A percentile compares a stretch with the other conserved stretches of the same genome.
phyloP scores from a whole-genome alignment of 768 basidiomycete genomes.

The Podaxis mareebaensis region DNA sequence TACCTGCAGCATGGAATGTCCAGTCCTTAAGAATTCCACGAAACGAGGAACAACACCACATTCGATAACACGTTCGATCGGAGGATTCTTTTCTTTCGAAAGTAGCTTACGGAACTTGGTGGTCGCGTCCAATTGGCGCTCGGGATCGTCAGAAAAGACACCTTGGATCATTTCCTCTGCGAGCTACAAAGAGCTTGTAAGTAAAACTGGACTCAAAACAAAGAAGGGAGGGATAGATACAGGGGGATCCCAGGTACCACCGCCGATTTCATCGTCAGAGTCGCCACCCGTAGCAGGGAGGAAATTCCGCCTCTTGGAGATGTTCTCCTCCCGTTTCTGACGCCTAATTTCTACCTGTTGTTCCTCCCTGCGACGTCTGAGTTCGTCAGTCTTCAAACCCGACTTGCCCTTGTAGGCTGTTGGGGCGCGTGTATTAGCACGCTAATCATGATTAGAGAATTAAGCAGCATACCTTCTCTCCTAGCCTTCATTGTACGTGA shows the following conservation, averaged over 20 bases:
- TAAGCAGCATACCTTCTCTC: slow-evolving; percentile 58
- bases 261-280: slow-evolving; percentile 87
- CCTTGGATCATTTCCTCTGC: slow-evolving; percentile 91
- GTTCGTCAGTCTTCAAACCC: slow-evolving; percentile 86
- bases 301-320: slow-evolving; percentile 96
- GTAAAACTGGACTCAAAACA: slow-evolving; percentile 16
- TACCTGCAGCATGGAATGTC: slow-evolving; percentile 85
- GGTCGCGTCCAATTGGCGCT: slow-evolving; percentile 94
- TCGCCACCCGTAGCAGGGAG: slow-evolving; percentile 72
- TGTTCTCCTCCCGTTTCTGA: slow-evolving; percentile 98
- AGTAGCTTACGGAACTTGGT: slow-evolving; percentile 98
- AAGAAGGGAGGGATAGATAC: slow-evolving; percentile 42
- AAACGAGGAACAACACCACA: slow-evolving; percentile 97
- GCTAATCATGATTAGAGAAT: slow-evolving; percentile 28
- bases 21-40: slow-evolving; percentile 86
- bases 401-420: slow-evolving; percentile 91
- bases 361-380: slow-evolving; percentile 95
- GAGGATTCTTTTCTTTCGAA: slow-evolving; percentile 99
- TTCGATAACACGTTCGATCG: slow-evolving; percentile 97
- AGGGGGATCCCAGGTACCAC: slow-evolving; percentile 75
- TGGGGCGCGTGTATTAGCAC: slow-evolving; percentile 35
- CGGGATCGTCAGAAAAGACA: slow-evolving; percentile 90
- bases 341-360: slow-evolving; percentile 98
- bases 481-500: slow-evolving; percentile 76
- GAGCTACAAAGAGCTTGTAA: slow-evolving; percentile 45